phyloP scores from a whole-genome alignment of 2,329 filamentous ascomycete genomes.

The Coleophoma eucalyptorum region DNA sequence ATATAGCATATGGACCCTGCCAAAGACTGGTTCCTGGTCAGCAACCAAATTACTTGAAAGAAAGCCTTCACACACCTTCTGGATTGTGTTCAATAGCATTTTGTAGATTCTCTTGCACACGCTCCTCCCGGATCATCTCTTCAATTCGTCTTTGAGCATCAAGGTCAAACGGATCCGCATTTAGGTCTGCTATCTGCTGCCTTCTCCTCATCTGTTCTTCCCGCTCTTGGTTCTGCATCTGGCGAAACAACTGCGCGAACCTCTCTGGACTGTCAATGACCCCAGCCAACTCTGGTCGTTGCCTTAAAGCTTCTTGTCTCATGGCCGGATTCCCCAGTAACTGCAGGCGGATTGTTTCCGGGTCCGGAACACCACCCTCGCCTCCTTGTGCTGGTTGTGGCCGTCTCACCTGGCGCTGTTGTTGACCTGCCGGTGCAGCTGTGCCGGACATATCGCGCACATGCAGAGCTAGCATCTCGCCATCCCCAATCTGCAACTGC shows the following conservation, averaged over 20 bases:
- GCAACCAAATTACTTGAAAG: not conserved
- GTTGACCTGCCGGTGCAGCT: constrained; percentile 28
- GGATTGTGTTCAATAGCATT: constrained; percentile 97
- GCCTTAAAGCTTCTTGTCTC: constrained; percentile 65
- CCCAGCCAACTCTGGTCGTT: constrained; percentile 73
- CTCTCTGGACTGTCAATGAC: constrained; percentile 71
- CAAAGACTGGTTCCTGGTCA: constrained; percentile 64
- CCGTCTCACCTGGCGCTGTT: constrained; percentile 28
- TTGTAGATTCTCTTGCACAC: constrained; percentile 91
- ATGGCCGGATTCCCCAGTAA: constrained; percentile 75
- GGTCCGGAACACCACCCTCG: constrained; percentile 50
- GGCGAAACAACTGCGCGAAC: constrained; percentile 70
- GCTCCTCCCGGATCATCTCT: constrained; percentile 93
- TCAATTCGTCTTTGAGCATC: constrained; percentile 91
- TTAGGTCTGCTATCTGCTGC: constrained; percentile 78
- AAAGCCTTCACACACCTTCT: constrained; percentile 62
- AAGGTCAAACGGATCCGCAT: constrained; percentile 90
- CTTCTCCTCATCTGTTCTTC: constrained; percentile 73
- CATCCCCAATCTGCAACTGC: constrained; percentile 75
- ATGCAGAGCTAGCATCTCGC: constrained; percentile 89
- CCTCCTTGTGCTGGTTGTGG: constrained; percentile 27
- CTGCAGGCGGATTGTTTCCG: constrained; percentile 79
- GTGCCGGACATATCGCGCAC: constrained; percentile 57
- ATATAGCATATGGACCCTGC: constrained; percentile 92
- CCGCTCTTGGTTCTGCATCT: constrained; percentile 66